phyloP scores from a whole-genome alignment of 2,329 filamentous ascomycete genomes.

The Trichoderma arundinaceum region DNA sequence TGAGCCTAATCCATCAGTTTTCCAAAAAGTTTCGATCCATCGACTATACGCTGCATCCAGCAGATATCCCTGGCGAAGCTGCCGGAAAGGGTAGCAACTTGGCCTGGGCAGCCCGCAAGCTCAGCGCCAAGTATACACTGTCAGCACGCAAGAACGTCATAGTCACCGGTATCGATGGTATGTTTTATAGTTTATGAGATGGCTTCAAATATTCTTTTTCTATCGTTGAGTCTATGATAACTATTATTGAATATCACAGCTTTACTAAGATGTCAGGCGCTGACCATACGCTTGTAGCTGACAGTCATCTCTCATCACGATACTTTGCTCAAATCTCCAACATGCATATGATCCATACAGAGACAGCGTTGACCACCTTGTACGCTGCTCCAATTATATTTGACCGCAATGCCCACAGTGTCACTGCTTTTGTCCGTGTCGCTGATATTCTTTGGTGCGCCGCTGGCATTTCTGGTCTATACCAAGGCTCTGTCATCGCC shows the following conservation, averaged over 20 bases:
- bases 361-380: slow-evolving; percentile 65
- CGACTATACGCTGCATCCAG: slow-evolving; percentile 70
- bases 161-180: slow-evolving; percentile 75
- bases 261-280: background rate
- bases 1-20: slow-evolving; percentile 66
- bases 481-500: slow-evolving; percentile 65
- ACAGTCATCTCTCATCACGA: slow-evolving; percentile 71
- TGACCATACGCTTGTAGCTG: slow-evolving; percentile 53
- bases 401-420: slow-evolving; percentile 72
- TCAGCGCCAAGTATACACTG: slow-evolving; percentile 65
- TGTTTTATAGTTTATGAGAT: slow-evolving; percentile 39
- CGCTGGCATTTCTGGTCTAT: slow-evolving; percentile 72
- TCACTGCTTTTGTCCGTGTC: slow-evolving; percentile 71
- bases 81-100: slow-evolving; percentile 78
- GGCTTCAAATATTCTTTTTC: background rate
- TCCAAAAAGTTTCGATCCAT: slow-evolving; percentile 69
- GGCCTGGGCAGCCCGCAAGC: slow-evolving; percentile 70
- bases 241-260: background rate
- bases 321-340: slow-evolving; percentile 70
- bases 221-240: background rate
- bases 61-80: slow-evolving; percentile 68
- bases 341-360: slow-evolving; percentile 65
- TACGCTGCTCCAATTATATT: slow-evolving; percentile 76
- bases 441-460: slow-evolving; percentile 75
- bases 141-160: slow-evolving; percentile 64